Base-by-base conservation (phyloP, 495 filamentous ascomycete species). In the Hypoxylon lienhwacheense region DNA sequence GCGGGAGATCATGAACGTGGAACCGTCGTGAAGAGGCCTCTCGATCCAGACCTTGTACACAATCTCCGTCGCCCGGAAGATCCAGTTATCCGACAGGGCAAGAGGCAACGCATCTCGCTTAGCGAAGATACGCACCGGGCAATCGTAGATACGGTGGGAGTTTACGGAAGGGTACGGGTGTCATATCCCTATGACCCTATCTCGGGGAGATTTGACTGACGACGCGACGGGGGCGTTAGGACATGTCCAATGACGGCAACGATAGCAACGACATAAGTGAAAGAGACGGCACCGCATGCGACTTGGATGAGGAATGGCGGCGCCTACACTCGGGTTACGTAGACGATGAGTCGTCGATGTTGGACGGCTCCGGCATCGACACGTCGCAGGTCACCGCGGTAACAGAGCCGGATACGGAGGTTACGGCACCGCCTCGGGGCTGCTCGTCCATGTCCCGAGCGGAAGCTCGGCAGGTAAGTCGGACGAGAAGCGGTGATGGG, bases 401-500 rank as follows among this genome's bases (percentile, higher is more conserved):
- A 8, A 74, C 73, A 1, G 72, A 73, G 47, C 72, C 71, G 0
- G 71, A 75, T 24, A 33, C 48, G 19, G 52, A 66, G 5, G 43
- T 53, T 14, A 31, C 47, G 17, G 59, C 15, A 32, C 47, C 52
- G 3, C 28, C 36, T 6, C 35, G 53, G 12, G 51, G 53, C 24
- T 45, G 51, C 10, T 12, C 36, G 20, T 29, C 54, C 16, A 65
- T 76, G 48, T 72, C 71, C 15, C 66, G 74, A 8, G 71, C 73
- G 40, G 68, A 76, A 53, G 68, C 73, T 10, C 63, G 73, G 48
- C 65, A 66, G 63, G 74, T 77, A 65, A 33, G 59, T 61, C n/a
- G n/a, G n/a, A n/a, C n/a, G n/a, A n/a, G n/a, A n/a, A 15, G 7
- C 4, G 25, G 10, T 24, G 17, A n/a, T 28, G 21, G 1, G 4